These are phyloP conservation scores for Torulaspora globosa DNA, from an alignment of 1,139 yeast species.

Conservation along the genomic window DNA sequence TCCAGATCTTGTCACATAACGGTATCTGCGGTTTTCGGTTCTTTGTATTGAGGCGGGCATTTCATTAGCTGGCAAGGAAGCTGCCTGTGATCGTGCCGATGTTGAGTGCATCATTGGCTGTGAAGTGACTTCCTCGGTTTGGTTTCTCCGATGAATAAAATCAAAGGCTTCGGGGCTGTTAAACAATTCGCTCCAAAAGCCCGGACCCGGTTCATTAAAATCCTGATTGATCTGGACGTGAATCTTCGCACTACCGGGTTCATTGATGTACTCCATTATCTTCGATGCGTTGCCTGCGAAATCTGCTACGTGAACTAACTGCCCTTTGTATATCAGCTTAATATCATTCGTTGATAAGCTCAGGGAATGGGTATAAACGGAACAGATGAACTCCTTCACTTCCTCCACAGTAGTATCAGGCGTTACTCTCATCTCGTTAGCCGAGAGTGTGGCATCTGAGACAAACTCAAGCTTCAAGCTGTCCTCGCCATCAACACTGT, in stretches of 20 bases:
- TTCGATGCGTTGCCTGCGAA: constrained; percentile 22
- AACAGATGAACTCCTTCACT: constrained; percentile 31
- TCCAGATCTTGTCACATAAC: constrained; percentile 18
- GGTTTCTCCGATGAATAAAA: constrained; percentile 14
- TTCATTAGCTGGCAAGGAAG: constrained; percentile 1
- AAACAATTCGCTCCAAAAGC: constrained; percentile 33
- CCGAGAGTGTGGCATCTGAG: constrained; percentile 28
- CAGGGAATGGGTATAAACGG: constrained; percentile 27
- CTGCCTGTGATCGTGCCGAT: constrained; percentile 7
- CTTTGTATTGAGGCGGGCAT: not conserved
- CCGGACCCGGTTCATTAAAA: constrained; percentile 27
- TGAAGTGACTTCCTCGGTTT: constrained; percentile 5
- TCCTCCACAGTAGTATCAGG: constrained; percentile 28
- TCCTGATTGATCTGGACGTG: constrained; percentile 32
- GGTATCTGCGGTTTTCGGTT: not conserved
- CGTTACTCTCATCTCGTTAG: constrained; percentile 25
- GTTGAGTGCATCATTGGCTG: constrained; percentile 9
- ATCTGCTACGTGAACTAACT: constrained; percentile 22
- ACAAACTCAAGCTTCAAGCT: constrained; percentile 24
- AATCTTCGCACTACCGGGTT: constrained; percentile 19
- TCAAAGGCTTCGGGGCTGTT: constrained; percentile 20
- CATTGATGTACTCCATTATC: constrained; percentile 23
- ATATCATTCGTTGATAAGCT: constrained; percentile 25
- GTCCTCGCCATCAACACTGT: constrained; percentile 10
- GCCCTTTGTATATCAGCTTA: constrained; percentile 31